phyloP scores from a whole-genome alignment of 768 basidiomycete species.

The Obba rivulosa region DNA sequence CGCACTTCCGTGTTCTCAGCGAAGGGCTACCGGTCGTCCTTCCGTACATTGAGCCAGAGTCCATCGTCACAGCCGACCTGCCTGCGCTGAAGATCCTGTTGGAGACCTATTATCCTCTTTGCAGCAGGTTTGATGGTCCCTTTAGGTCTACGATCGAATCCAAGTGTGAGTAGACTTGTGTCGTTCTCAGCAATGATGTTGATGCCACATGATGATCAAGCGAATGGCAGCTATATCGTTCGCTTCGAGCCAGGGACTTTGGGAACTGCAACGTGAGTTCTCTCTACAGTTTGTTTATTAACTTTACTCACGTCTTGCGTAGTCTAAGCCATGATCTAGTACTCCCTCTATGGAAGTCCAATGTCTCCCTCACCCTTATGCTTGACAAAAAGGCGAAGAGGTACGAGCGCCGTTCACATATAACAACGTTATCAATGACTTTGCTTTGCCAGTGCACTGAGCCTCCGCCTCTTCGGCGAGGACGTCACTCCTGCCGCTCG shows the following conservation, averaged over 20 bases:
- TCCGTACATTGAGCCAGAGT: constrained; percentile 66
- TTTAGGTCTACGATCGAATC: constrained; percentile 51
- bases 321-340: constrained; percentile 76
- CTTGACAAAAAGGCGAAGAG: constrained; percentile 96
- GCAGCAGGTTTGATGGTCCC: constrained; percentile 52
- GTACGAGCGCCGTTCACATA: constrained; percentile 22
- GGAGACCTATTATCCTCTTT: constrained; percentile 75
- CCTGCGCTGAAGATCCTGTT: constrained; percentile 60
- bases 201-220: constrained; percentile 30
- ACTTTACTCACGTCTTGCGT: not conserved
- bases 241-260: constrained; percentile 53
- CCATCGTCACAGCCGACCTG: constrained; percentile 57
- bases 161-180: constrained; percentile 38
- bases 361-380: constrained; percentile 83
- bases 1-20: constrained; percentile 70
- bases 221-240: constrained; percentile 66
- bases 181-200: not conserved
- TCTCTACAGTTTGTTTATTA: constrained; percentile 1
- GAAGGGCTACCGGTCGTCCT: constrained; percentile 83
- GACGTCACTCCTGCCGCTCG: constrained; percentile 60
- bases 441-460: constrained; percentile 60
- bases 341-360: constrained; percentile 96
- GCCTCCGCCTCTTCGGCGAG: constrained; percentile 75
- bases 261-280: constrained; percentile 50
- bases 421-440: not conserved